These are phyloP conservation scores for Penicillium sp. DNA, from an alignment of 2,329 filamentous ascomycete genomes.

Conservation along the genomic window DNA sequence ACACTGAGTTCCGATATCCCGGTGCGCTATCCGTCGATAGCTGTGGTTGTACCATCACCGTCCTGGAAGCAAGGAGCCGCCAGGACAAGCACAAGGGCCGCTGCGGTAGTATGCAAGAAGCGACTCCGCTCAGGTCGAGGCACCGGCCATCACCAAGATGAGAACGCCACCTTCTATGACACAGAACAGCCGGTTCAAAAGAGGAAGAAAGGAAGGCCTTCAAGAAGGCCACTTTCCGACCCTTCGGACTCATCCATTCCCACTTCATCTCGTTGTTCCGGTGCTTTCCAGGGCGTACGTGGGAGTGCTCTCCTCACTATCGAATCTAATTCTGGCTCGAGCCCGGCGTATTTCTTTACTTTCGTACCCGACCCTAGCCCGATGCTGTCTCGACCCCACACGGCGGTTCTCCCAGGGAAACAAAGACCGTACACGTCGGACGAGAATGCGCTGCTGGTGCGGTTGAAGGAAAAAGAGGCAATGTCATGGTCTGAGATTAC, in stretches of 20 bases:
- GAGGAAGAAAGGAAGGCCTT: slow-evolving; percentile 12
- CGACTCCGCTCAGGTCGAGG: slow-evolving; percentile 5
- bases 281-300: slow-evolving; percentile 5
- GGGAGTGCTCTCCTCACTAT: slow-evolving; percentile 10
- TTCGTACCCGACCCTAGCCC: slow-evolving; percentile 14
- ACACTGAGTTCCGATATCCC: neutral
- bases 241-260: slow-evolving; percentile 6
- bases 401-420: slow-evolving; percentile 3
- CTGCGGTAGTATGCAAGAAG: slow-evolving; percentile 6
- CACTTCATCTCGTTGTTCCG: slow-evolving; percentile 4
- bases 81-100: slow-evolving; percentile 6
- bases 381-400: neutral
- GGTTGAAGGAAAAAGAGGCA: slow-evolving; percentile 18
- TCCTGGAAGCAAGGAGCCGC: slow-evolving; percentile 2
- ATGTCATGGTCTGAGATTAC: slow-evolving; percentile 15
- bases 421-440: slow-evolving; percentile 11
- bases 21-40: neutral
- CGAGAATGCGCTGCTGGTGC: slow-evolving; percentile 16
- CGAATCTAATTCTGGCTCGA: slow-evolving; percentile 10
- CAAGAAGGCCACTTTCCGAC: slow-evolving; percentile 3
- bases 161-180: slow-evolving; percentile 4
- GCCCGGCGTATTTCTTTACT: slow-evolving; percentile 16
- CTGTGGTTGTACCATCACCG: slow-evolving; percentile 2
- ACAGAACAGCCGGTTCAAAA: slow-evolving; percentile 5
- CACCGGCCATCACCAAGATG: slow-evolving; percentile 1